Evolutionary conservation across 305 asterid species (phyloP).

Genomic region (Withania somnifera): DNA sequence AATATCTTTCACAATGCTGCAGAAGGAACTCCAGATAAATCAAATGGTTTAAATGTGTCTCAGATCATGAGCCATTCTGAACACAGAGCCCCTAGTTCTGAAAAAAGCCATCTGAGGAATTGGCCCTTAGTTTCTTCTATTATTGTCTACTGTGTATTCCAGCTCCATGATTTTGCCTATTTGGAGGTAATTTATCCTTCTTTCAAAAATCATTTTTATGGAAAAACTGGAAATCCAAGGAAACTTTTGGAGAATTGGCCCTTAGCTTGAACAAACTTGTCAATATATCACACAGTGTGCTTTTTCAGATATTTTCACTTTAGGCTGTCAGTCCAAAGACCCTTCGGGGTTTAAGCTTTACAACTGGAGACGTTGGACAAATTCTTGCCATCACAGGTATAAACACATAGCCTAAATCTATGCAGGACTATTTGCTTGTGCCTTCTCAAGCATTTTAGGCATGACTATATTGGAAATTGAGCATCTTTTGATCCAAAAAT

Average conservation of each 20-base stretch:
- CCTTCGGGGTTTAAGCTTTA: conserved; percentile 54
- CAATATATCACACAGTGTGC: background rate
- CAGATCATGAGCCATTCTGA: too few species aligned
- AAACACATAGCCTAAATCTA: too few species aligned
- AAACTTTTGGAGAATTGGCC: background rate
- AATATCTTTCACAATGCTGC: conserved; percentile 3
- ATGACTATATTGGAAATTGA: too few species aligned
- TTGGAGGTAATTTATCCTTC: conserved; percentile 42
- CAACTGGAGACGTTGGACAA: conserved; percentile 52
- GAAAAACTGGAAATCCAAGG: background rate
- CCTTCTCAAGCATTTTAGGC: too few species aligned
- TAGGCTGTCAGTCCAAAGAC: conserved; percentile 63
- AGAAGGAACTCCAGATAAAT: background rate
- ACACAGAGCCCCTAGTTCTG: too few species aligned
- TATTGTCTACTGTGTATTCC: conserved; percentile 56
- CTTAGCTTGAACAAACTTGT: background rate
- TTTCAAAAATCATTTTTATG: background rate
- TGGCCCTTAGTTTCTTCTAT: too few species aligned
- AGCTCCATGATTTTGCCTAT: conserved; percentile 81
- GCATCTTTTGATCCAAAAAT: too few species aligned
- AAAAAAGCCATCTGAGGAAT: too few species aligned
- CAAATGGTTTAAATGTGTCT: too few species aligned
- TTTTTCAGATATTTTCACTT: conserved; percentile 43
- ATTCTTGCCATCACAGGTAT: conserved; percentile 46
- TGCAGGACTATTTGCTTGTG: too few species aligned